phyloP scores from a whole-genome alignment of 768 basidiomycete species.

The Agaricus sinodeliciosus region DNA sequence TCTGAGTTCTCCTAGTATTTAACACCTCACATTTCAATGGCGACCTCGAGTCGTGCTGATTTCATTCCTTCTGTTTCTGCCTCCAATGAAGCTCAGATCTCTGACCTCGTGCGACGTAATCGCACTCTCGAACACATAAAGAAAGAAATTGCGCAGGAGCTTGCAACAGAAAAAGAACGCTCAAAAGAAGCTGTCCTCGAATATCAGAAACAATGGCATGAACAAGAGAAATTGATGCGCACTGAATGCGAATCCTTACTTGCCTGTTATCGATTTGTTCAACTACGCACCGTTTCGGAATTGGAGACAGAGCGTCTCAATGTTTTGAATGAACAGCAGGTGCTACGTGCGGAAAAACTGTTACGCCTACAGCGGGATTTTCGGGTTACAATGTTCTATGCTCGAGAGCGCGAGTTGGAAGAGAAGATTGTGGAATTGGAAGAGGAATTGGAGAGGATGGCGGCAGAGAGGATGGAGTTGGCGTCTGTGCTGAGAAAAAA shows the following conservation, averaged over 20 bases:
- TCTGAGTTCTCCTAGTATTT: not conserved
- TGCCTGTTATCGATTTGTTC: conserved; percentile 57
- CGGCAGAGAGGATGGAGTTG: conserved; percentile 39
- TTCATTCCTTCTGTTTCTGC: conserved; percentile 43
- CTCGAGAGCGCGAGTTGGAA: conserved; percentile 55
- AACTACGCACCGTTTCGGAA: conserved; percentile 46
- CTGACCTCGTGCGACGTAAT: conserved; percentile 66
- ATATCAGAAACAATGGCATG: conserved; percentile 43
- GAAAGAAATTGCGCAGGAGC: conserved; percentile 46
- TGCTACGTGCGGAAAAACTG: conserved; percentile 49
- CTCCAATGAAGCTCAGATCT: conserved; percentile 61
- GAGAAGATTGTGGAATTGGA: conserved; percentile 45
- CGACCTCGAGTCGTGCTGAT: conserved; percentile 11
- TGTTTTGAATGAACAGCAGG: conserved; percentile 49
- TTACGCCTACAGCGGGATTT: conserved; percentile 57
- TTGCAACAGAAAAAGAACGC: conserved; percentile 35
- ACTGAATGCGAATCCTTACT: conserved; percentile 59
- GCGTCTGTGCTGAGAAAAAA: conserved; percentile 33
- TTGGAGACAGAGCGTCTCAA: conserved; percentile 47
- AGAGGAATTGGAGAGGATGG: conserved; percentile 42
- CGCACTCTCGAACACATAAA: conserved; percentile 56
- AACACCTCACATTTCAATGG: not conserved
- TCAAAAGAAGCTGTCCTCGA: conserved; percentile 33
- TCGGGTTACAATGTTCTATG: conserved; percentile 62
- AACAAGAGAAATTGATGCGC: conserved; percentile 45